Conservation (phyloP, 495 filamentous ascomycete species). For the Trichoderma asperelloides region DNA sequence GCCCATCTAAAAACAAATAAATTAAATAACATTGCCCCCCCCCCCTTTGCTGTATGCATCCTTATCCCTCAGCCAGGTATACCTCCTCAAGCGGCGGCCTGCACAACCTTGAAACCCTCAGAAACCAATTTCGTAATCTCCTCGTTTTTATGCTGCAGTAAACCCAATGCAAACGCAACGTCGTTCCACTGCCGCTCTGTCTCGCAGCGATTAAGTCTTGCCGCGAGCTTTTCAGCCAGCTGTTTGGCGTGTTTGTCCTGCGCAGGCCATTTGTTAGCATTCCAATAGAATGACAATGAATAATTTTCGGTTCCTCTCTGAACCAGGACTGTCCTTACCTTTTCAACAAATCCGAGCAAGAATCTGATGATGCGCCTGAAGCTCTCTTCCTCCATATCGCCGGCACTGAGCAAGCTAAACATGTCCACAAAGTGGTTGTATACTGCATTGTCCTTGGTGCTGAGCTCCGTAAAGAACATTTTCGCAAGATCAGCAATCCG, state of each 20-base stretch:
- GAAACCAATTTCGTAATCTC: slow-evolving; percentile 78
- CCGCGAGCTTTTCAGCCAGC: slow-evolving; percentile 85
- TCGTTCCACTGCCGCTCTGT: slow-evolving; percentile 95
- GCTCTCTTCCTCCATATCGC: slow-evolving; percentile 74
- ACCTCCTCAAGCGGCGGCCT: slow-evolving; percentile 42
- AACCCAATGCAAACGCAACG: slow-evolving; percentile 79
- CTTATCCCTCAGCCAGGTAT: no score
- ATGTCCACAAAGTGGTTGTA: slow-evolving; percentile 99
- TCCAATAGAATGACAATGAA: no score
- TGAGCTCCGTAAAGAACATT: slow-evolving; percentile 98
- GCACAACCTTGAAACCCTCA: slow-evolving; percentile 81
- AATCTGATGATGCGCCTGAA: slow-evolving; percentile 85
- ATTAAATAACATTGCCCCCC: neutral
- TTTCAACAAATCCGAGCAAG: slow-evolving; percentile 90
- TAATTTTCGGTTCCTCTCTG: slow-evolving; percentile 9
- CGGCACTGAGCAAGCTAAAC: slow-evolving; percentile 86
- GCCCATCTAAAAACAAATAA: neutral
- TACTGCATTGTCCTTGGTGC: slow-evolving; percentile 96
- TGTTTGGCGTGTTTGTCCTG: slow-evolving; percentile 98
- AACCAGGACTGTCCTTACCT: slow-evolving; percentile 46
- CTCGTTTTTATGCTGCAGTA: slow-evolving; percentile 95
- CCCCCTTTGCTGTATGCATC: neutral
- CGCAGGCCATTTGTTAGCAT: slow-evolving; percentile 10
- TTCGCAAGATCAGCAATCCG: slow-evolving; percentile 83
- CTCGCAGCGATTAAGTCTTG: slow-evolving; percentile 76